Evolutionary conservation across 2,329 filamentous ascomycete genomes (phyloP).

Genomic region (Golovinomyces cichoracearum): DNA sequence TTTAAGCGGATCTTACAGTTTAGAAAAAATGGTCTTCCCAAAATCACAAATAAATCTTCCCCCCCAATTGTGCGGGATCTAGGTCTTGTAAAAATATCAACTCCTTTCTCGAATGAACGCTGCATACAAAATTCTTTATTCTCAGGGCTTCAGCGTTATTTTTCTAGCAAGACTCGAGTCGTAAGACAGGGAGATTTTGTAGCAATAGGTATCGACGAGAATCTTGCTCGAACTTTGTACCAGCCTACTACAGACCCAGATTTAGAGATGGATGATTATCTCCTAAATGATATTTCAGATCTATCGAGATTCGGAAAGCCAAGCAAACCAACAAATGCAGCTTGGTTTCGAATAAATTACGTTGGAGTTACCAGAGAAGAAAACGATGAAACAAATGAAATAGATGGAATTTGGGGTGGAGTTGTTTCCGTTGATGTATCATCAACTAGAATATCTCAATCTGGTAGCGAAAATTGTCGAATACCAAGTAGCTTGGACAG

Average conservation of each 20-base stretch:
- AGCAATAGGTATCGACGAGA: conserved; percentile 67
- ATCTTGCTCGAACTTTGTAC: conserved; percentile 56
- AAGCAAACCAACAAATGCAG: conserved; percentile 27
- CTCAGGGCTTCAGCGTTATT: conserved; percentile 65
- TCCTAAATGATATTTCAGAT: conserved; percentile 26
- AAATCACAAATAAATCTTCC: conserved; percentile 27
- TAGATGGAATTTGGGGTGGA: conserved; percentile 56
- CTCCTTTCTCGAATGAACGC: conserved; percentile 65
- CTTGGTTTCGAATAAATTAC: conserved; percentile 79
- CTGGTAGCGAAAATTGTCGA: conserved; percentile 60
- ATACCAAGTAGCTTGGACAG: conserved; percentile 52
- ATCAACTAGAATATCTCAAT: conserved; percentile 71
- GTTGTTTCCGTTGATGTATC: conserved; percentile 66
- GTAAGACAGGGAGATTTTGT: conserved; percentile 72
- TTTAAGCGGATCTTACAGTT: conserved; percentile 27
- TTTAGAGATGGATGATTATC: conserved; percentile 42
- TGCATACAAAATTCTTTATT: conserved; percentile 66
- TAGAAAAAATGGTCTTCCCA: conserved; percentile 26
- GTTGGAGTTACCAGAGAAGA: conserved; percentile 32
- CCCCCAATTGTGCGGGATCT: conserved; percentile 46
- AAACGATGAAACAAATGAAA: conserved; percentile 26
- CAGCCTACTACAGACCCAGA: conserved; percentile 34
- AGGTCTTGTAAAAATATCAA: conserved; percentile 66
- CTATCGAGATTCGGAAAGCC: conserved; percentile 17
- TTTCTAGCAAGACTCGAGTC: conserved; percentile 57